Base-by-base conservation (phyloP, 257 asterid species). In the Lavandula angustifolia region DNA sequence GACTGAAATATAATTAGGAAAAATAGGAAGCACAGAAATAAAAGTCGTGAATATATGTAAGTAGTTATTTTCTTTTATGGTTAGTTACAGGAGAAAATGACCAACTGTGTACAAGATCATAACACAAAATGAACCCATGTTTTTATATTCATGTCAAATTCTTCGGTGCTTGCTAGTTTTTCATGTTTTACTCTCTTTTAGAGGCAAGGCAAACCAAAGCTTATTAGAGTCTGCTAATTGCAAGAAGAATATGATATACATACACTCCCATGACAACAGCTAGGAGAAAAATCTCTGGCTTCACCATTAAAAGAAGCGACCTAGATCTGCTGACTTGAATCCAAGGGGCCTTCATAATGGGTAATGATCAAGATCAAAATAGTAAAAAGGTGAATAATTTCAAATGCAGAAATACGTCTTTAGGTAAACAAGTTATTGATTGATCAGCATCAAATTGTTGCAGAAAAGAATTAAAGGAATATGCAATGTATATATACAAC, bases 301-400 rank as follows among this genome's bases (percentile, higher is more conserved):
- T 87, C 78, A 92, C 98, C 92, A 82, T 78, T 75, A 89, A 67
- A 52, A 92, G 95, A 59, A 92, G 82, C 14, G 94, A 77, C 70
- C 97, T 81, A 61, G 98, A 89, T 78, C 85, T 80, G 82, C 97
- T 92, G 66, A 92, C 95, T 84, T 92, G 99, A 75, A 92, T 89
- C 96, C 96, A 92, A 18, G 97, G 99, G 65, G 89, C 98, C 98
- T 88, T 66, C 70, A 75, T 43, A 69, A 48, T 47, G 34, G n/a
- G 68, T 34, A 56, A 60, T 17, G 8, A 69, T 73, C 29, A 49
- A 69, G 57, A 71, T n/a, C 32, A 42, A 12, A 51, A 27, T 53
- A 38, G 49, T 35, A 58, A 37, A 40, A 33, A 46, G 32, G 52
- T 8, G 52, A 67, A 61, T 11, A 53, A 42, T 10, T 16, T 35